These are phyloP conservation scores for Pluteus cervinus DNA, from an alignment of 768 basidiomycete genomes.

Conservation along the genomic window DNA sequence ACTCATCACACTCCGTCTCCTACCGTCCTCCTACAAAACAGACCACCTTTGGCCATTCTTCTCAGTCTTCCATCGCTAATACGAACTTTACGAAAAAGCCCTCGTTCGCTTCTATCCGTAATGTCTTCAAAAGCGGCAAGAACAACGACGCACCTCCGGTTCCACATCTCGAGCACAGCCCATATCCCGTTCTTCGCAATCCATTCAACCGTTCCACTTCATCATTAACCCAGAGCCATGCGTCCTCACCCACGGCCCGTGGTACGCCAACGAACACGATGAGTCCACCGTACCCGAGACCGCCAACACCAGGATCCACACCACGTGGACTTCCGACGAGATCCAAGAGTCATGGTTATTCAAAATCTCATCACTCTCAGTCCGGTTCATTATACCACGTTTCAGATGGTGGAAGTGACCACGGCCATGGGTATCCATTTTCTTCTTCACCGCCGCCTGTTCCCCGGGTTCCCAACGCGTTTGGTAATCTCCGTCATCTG, in stretches of 20 bases:
- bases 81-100: slow-evolving; percentile 68
- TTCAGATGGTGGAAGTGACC: slow-evolving; percentile 70
- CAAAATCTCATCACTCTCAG: slow-evolving; percentile 75
- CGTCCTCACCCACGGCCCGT: too few relatives aligned
- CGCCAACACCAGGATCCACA: slow-evolving; percentile 53
- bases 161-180: slow-evolving; percentile 61
- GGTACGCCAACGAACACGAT: slow-evolving; percentile 28
- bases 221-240: slow-evolving; percentile 52
- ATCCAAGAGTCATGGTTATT: slow-evolving; percentile 50
- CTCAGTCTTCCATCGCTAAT: slow-evolving; percentile 65
- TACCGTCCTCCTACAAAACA: slow-evolving; percentile 42
- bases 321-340: slow-evolving; percentile 32
- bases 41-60: slow-evolving; percentile 61
- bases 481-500: slow-evolving; percentile 36
- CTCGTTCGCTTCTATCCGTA: slow-evolving; percentile 82
- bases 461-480: slow-evolving; percentile 66
- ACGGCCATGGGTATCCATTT: slow-evolving; percentile 44
- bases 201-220: slow-evolving; percentile 81
- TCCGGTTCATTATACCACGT: slow-evolving; percentile 67
- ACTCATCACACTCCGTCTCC: slow-evolving; percentile 59
- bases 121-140: slow-evolving; percentile 76
- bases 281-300: slow-evolving; percentile 44
- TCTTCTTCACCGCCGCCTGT: slow-evolving; percentile 72
- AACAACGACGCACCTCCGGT: slow-evolving; percentile 67
- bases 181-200: slow-evolving; percentile 69